These are phyloP conservation scores for Acidiella bohemica DNA, from an alignment of 495 filamentous ascomycete genomes.

Conservation along the genomic window DNA sequence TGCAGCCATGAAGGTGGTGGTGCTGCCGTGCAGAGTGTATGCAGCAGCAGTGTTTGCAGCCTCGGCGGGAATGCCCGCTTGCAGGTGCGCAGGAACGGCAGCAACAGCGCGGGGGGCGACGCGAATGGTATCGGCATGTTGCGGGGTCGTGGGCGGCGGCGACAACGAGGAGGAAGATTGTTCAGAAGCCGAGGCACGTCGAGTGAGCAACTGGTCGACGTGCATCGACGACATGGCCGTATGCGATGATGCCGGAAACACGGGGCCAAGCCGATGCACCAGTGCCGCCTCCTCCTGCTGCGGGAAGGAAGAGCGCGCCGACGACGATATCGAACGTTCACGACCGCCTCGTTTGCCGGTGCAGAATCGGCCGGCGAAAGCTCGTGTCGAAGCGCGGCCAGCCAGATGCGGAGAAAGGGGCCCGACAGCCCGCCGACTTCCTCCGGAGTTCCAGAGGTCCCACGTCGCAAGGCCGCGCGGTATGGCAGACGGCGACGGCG, in stretches of 20 bases:
- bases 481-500: no score
- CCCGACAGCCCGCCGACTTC: no score
- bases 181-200: slow-evolving; percentile 12
- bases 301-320: no score
- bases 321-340: no score
- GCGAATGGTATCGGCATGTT: slow-evolving; percentile 13
- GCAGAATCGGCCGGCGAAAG: no score
- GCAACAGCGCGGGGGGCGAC: slow-evolving; percentile 7
- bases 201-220: slow-evolving; percentile 3
- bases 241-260: not conserved
- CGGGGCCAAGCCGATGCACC: slow-evolving; percentile 13
- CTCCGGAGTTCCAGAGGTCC: no score
- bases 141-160: slow-evolving; percentile 18
- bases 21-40: slow-evolving; percentile 4
- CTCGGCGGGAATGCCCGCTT: slow-evolving; percentile 13
- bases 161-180: slow-evolving; percentile 16
- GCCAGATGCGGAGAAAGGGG: no score
- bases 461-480: no score
- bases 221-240: slow-evolving; percentile 9
- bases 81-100: slow-evolving; percentile 9
- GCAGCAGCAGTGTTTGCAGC: slow-evolving; percentile 6
- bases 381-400: no score
- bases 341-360: no score
- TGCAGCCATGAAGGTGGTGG: slow-evolving; percentile 3
- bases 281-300: no score